phyloP scores from a whole-genome alignment of 2,329 filamentous ascomycete genomes.

The Apiospora rasikravindrae region DNA sequence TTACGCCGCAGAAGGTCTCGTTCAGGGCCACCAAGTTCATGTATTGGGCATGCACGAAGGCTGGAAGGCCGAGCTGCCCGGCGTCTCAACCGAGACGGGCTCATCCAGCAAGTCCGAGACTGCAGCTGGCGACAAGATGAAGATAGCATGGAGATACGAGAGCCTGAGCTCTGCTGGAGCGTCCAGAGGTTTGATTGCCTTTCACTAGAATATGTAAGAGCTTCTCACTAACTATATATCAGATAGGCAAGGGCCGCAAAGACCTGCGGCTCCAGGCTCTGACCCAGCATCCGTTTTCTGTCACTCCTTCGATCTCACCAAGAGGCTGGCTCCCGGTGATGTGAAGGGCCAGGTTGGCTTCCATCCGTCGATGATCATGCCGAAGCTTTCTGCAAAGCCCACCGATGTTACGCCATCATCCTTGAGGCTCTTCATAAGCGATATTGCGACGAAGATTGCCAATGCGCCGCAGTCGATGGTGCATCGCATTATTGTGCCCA shows the following conservation, averaged over 20 bases:
- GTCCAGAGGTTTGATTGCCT: conserved; percentile 63
- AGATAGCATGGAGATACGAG: conserved; percentile 98
- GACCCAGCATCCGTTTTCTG: conserved; percentile 59
- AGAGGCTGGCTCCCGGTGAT: conserved; percentile 59
- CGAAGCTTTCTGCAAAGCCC: conserved; percentile 26
- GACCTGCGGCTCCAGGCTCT: conserved; percentile 25
- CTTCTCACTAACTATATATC: conserved; percentile 24
- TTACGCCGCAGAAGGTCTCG: conserved; percentile 90
- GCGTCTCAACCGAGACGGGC: conserved; percentile 55
- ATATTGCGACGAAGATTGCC: conserved; percentile 60
- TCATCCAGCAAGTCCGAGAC: conserved; percentile 47
- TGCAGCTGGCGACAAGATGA: conserved; percentile 78
- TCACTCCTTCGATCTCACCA: conserved; percentile 74
- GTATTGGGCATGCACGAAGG: conserved; percentile 78
- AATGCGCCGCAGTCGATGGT: conserved; percentile 64
- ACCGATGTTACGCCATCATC: conserved; percentile 47
- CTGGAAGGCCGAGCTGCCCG: conserved; percentile 86
- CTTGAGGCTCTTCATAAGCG: conserved; percentile 68
- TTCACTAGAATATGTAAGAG: background rate
- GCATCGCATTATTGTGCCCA: conserved; percentile 85
- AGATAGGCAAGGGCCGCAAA: conserved; percentile 36
- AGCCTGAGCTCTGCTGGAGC: conserved; percentile 73
- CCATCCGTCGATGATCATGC: conserved; percentile 45
- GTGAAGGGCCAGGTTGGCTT: conserved; percentile 59
- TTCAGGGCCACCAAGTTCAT: conserved; percentile 89